These are phyloP conservation scores for Pythium grandisporangium DNA, from an alignment of 352 stramenopile genomes.

Conservation along the genomic window DNA sequence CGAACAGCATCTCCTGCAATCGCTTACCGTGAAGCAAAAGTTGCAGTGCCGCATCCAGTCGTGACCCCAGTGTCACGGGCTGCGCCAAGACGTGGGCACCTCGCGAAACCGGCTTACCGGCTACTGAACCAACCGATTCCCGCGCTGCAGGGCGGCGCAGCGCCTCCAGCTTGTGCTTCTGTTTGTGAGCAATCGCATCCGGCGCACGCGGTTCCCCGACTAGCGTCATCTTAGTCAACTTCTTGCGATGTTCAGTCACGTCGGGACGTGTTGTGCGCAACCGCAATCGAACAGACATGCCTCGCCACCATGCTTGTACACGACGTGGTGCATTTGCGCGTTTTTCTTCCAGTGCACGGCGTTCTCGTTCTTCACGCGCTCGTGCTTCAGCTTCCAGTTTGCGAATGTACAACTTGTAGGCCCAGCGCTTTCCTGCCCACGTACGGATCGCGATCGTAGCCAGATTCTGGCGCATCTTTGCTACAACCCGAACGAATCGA, in stretches of 20 bases:
- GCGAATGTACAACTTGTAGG: too few species aligned
- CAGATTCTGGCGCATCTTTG: too few species aligned
- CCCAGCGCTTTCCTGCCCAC: too few species aligned
- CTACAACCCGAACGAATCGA: too few species aligned
- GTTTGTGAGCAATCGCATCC: background rate
- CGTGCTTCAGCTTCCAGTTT: too few species aligned
- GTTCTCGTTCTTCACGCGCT: too few species aligned
- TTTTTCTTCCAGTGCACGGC: too few species aligned
- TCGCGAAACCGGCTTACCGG: background rate
- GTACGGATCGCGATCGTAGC: too few species aligned
- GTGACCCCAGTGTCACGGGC: conserved; percentile 42
- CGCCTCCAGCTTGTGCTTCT: too few species aligned
- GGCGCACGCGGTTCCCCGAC: conserved; percentile 8
- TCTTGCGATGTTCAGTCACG: conserved; percentile 42
- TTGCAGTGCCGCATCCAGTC: conserved; percentile 64
- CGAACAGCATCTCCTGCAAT: conserved; percentile 90
- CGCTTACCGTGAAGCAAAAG: conserved; percentile 69
- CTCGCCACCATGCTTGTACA: conserved; percentile 69
- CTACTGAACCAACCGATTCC: too few species aligned
- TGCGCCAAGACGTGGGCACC: conserved; percentile 1
- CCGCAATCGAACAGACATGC: conserved; percentile 45
- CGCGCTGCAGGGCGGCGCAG: too few species aligned
- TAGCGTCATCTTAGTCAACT: conserved; percentile 41
- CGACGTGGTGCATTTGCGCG: too few species aligned
- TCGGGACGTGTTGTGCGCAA: conserved; percentile 26